Evolutionary conservation across 1,284 basidiomycete species (phyloP).

Genomic region (Moesziomyces sp.): DNA sequence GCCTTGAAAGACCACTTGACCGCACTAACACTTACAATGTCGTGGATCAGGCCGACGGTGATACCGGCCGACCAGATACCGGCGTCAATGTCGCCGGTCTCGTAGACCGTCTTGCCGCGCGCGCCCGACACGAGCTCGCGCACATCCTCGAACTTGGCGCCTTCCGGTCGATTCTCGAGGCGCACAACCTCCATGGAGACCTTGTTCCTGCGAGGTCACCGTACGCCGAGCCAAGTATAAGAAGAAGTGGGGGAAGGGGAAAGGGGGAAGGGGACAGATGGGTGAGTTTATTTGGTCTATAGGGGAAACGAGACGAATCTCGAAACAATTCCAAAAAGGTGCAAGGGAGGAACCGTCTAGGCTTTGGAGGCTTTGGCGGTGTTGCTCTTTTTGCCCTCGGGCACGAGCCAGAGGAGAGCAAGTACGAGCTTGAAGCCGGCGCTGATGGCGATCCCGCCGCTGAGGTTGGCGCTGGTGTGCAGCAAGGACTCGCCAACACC

Average conservation of each 20-base stretch:
- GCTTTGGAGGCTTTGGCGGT: constrained; percentile 14
- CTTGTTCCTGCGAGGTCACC: constrained; percentile 71
- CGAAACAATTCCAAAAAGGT: no score
- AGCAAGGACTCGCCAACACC: constrained; percentile 57
- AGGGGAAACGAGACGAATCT: neutral
- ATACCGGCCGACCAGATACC: constrained; percentile 90
- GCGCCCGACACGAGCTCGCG: constrained; percentile 80
- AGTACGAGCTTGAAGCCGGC: constrained; percentile 54
- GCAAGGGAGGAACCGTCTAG: neutral
- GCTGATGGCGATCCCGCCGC: constrained; percentile 49
- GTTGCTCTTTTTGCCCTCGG: constrained; percentile 32
- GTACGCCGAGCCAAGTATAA: neutral
- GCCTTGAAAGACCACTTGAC: neutral
- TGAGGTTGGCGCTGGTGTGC: constrained; percentile 42
- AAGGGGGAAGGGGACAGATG: neutral
- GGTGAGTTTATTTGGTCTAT: neutral
- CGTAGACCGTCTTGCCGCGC: constrained; percentile 82
- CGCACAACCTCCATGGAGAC: constrained; percentile 82
- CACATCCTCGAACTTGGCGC: constrained; percentile 88
- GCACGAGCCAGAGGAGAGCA: constrained; percentile 46
- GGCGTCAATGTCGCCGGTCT: constrained; percentile 83
- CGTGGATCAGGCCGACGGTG: constrained; percentile 82
- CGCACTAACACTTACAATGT: constrained; percentile 71
- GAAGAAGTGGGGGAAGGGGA: neutral
- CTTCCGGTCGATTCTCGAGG: constrained; percentile 81